phyloP scores from a whole-genome alignment of 805 yeast species.

The Blastobotrys peoriensis region DNA sequence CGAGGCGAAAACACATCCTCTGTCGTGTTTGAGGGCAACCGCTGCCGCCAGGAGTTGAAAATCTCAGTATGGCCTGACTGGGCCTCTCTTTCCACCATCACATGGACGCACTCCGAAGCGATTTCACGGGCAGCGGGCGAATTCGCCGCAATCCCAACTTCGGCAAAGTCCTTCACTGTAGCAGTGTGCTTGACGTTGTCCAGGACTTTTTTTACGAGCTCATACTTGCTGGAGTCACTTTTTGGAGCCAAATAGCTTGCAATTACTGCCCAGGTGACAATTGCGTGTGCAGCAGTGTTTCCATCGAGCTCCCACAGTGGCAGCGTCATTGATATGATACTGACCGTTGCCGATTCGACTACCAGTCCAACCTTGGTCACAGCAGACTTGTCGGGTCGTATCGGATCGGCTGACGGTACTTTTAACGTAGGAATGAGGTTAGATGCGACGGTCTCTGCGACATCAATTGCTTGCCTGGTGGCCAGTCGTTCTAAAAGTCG shows the following conservation, averaged over 20 bases:
- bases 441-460: background rate
- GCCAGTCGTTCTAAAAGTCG: background rate
- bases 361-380: background rate
- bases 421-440: background rate
- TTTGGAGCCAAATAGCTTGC: background rate
- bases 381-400: background rate
- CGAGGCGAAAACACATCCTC: slow-evolving; percentile 4
- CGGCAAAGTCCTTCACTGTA: slow-evolving; percentile 2
- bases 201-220: background rate
- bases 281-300: background rate
- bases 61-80: background rate
- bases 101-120: slow-evolving; percentile 7
- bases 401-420: background rate
- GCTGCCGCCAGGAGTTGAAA: slow-evolving; percentile 6
- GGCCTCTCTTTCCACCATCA: slow-evolving; percentile 1
- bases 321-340: background rate
- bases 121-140: background rate
- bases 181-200: background rate
- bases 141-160: background rate
- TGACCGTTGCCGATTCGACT: background rate
- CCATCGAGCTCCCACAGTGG: background rate
- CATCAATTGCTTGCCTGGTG: background rate
- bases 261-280: background rate
- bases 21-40: slow-evolving; percentile 6
- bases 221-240: background rate